Base-by-base conservation (phyloP, 345 rosid genomes). In the Lepidium didymum region DNA sequence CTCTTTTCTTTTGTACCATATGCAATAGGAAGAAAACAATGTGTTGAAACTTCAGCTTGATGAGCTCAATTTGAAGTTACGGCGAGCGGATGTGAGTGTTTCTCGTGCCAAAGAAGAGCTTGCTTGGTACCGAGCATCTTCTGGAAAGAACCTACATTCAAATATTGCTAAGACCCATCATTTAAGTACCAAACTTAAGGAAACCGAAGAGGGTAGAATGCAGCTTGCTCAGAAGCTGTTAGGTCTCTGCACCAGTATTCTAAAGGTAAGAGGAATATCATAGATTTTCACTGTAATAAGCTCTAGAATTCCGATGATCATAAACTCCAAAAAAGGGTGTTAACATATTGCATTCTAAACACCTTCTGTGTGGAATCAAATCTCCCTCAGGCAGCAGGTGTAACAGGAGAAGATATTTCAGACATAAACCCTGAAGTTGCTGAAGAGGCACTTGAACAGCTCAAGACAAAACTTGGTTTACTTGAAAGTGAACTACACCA, bases 21-120 rank as follows among this genome's bases (percentile, higher is more conserved):
- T 75, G 66, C 75, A 76, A 83, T 74, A 93, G 98, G 98, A 91
- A 77, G 97, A 91, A 83, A 94, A 91, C 77, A 87, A 85, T 69
- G 69, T 65, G 57, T 87, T 94, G 23, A 94, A 84, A 75, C 46
- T 68, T 62, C 89, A 89, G 73, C 90, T 85, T 27, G 95, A 89
- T 64, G 97, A 91, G 43, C 95, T 94, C 14, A 60, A 76, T 62
- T 58, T 85, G 23, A 88, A 83, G 79, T 75, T 94, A 70, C 68
- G 79, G 47, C 77, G 84, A 52, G 67, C 85, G 7, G 89, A 88
- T 76, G 72, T 77, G 50, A 77, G 66, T 35, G 78, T 85, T 56
- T 82, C 83, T 54, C 92, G 91, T 33, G 81, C 81, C 46, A 89
- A 77, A 79, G 96, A 91, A 73, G 99, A 94, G 83, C 89, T 91